phyloP scores from a whole-genome alignment of 1,284 basidiomycete species.

The Paramarasmius palmivorus region DNA sequence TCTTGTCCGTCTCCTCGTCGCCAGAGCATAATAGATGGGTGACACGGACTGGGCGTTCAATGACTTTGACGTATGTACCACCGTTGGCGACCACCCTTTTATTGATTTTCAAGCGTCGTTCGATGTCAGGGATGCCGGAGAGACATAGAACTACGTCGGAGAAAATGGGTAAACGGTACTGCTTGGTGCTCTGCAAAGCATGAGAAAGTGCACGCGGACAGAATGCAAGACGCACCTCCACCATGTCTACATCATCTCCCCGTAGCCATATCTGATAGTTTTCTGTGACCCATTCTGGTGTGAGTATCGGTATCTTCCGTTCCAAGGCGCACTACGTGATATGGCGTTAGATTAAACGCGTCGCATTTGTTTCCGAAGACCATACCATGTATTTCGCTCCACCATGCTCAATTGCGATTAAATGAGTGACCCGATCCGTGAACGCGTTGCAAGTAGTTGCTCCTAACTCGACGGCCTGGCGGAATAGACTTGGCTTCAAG shows the following conservation, averaged over 20 bases:
- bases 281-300: slow-evolving; percentile 70
- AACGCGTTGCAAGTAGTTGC: slow-evolving; percentile 66
- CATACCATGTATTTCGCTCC: slow-evolving; percentile 74
- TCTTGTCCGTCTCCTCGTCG: slow-evolving; percentile 61
- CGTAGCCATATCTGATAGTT: slow-evolving; percentile 71
- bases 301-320: slow-evolving; percentile 72
- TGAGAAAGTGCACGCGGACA: slow-evolving; percentile 7
- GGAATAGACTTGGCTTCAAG: slow-evolving; percentile 59
- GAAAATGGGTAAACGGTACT: slow-evolving; percentile 68
- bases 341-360: slow-evolving; percentile 5
- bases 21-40: slow-evolving; percentile 69
- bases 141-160: slow-evolving; percentile 60
- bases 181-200: slow-evolving; percentile 46
- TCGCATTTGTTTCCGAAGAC: not conserved
- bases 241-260: slow-evolving; percentile 73
- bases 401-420: slow-evolving; percentile 68
- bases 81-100: slow-evolving; percentile 51
- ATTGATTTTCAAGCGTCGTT: slow-evolving; percentile 56
- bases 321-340: slow-evolving; percentile 66
- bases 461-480: slow-evolving; percentile 75
- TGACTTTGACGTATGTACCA: slow-evolving; percentile 58
- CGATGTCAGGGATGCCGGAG: slow-evolving; percentile 64
- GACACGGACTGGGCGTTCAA: slow-evolving; percentile 67
- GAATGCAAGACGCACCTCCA: slow-evolving; percentile 26
- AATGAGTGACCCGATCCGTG: slow-evolving; percentile 79